Evolutionary conservation across 495 filamentous ascomycete genomes (phyloP).

Genomic region (Durotheca rogersii): DNA sequence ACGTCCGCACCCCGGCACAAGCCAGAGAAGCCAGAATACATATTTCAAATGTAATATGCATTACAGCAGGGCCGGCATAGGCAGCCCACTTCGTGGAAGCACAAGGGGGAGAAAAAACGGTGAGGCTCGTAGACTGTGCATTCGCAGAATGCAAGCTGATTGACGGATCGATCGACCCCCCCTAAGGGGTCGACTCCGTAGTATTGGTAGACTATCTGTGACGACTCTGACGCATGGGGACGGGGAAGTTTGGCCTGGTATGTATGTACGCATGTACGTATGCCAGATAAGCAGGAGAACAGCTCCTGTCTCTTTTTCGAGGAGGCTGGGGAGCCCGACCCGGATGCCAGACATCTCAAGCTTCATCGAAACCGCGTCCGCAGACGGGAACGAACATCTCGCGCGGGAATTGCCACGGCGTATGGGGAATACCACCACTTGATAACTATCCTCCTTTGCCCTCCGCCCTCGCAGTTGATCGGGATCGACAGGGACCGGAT

Average conservation of each 20-base stretch:
- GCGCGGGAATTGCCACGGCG: slow-evolving; percentile 17
- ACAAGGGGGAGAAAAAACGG: slow-evolving; percentile 6
- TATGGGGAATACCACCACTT: slow-evolving; percentile 7
- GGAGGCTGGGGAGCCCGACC: slow-evolving; percentile 16
- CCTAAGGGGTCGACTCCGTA: slow-evolving; percentile 1
- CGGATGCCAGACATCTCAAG: slow-evolving; percentile 7
- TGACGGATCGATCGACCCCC: slow-evolving; percentile 1
- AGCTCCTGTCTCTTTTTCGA: background rate
- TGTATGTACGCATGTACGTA: background rate
- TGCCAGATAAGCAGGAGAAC: background rate
- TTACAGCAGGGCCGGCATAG: slow-evolving; percentile 12
- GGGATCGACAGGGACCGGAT: slow-evolving; percentile 29
- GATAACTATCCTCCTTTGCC: slow-evolving; percentile 3
- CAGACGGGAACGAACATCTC: too few species aligned
- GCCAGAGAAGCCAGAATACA: too few species aligned
- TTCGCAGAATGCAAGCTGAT: slow-evolving; percentile 8
- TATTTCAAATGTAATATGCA: too few species aligned
- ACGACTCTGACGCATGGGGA: slow-evolving; percentile 4
- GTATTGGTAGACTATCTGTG: slow-evolving; percentile 5
- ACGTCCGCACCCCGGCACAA: slow-evolving; percentile 13
- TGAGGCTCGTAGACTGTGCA: slow-evolving; percentile 18
- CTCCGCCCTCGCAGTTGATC: slow-evolving; percentile 12
- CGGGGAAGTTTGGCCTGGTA: background rate
- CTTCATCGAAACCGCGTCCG: slow-evolving; percentile 4
- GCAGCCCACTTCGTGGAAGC: slow-evolving; percentile 3